These are phyloP conservation scores for Citrus inodora DNA, from an alignment of 345 rosid genomes.

Conservation along the genomic window DNA sequence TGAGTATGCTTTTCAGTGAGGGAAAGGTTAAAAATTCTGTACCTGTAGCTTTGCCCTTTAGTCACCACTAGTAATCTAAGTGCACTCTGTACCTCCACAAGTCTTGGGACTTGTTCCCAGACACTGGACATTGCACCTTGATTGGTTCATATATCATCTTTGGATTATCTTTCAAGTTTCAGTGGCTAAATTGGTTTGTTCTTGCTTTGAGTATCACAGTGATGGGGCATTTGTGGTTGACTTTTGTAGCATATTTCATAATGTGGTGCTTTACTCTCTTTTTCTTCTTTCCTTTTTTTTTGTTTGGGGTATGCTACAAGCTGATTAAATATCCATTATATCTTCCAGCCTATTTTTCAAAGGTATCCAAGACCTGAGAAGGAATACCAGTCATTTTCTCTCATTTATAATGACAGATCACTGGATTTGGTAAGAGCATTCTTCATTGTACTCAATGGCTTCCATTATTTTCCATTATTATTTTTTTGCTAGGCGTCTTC, in stretches of 20 bases:
- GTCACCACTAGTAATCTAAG: neutral
- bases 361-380: constrained; percentile 98
- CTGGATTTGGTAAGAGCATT: constrained; percentile 78
- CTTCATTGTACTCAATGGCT: constrained; percentile 6
- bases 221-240: neutral
- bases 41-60: neutral
- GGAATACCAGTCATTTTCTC: constrained; percentile 98
- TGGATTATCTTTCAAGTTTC: neutral
- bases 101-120: neutral
- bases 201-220: neutral
- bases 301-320: constrained; percentile 1
- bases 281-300: neutral
- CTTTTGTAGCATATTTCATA: neutral
- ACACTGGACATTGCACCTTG: neutral
- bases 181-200: neutral
- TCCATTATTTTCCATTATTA: neutral
- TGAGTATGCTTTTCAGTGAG: neutral
- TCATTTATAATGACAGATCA: constrained; percentile 90
- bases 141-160: neutral
- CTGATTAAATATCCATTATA: constrained; percentile 26
- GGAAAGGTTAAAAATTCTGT: neutral
- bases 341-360: constrained; percentile 89
- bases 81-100: neutral
- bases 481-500: neutral
- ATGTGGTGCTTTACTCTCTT: constrained; percentile 1